phyloP scores from a whole-genome alignment of 305 asterid species.

The Fraxinus ornus region DNA sequence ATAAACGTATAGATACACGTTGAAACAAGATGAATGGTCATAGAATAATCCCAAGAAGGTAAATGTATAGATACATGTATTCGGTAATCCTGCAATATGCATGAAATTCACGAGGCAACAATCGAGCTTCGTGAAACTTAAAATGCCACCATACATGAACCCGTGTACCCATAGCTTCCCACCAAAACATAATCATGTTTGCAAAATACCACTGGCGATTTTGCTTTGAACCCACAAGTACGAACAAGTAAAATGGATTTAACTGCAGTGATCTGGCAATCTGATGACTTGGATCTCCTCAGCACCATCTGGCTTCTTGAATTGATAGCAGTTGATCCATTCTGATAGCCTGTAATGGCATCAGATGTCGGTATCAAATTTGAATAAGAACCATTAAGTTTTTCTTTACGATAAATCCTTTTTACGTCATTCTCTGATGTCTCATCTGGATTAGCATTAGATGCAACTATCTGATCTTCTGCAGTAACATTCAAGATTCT shows the following conservation, averaged over 20 bases:
- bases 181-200: constrained; percentile 37
- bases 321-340: constrained; percentile 28
- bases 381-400: constrained; percentile 30
- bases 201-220: constrained; percentile 17
- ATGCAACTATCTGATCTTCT: constrained; percentile 16
- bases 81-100: constrained; percentile 19
- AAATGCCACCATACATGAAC: constrained; percentile 45
- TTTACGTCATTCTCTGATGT: constrained; percentile 24
- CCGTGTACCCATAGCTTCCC: constrained; percentile 32
- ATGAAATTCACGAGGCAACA: constrained; percentile 21
- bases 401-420: constrained; percentile 25
- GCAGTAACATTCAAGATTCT: constrained; percentile 41
- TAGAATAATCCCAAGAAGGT: constrained; percentile 2
- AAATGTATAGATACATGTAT: neutral
- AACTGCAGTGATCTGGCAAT: constrained; percentile 30
- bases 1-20: neutral
- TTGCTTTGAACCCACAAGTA: constrained; percentile 34
- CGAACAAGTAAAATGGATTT: constrained; percentile 36
- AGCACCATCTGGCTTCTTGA: constrained; percentile 37
- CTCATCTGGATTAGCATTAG: constrained; percentile 17
- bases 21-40: neutral
- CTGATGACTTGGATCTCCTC: constrained; percentile 37
- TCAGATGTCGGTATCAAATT: constrained; percentile 26
- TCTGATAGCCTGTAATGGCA: constrained; percentile 22
- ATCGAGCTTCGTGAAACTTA: constrained; percentile 24